Base-by-base conservation (phyloP, 345 rosid genomes). In the Hibiscus tridactylites region DNA sequence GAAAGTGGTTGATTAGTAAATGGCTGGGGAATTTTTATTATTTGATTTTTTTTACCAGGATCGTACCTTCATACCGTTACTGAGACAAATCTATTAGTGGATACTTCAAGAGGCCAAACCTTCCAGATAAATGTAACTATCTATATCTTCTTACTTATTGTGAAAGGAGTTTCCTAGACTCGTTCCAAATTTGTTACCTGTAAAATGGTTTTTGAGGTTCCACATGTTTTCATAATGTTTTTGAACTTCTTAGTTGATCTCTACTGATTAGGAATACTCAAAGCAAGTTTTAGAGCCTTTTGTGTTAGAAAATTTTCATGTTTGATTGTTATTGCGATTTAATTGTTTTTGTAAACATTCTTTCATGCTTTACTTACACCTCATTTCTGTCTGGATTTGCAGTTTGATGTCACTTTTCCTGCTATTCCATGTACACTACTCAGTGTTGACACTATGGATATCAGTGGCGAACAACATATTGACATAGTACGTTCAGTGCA, bases 361-460 rank as follows among this genome's bases (percentile, higher is more conserved):
- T 33, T 31, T 73, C 21, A 21, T 33, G 31, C 58, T 63, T 52
- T 31, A 31, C 4, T 11, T 52, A 73, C 60, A 33, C 19, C 39
- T 35, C 39, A 47, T 13, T 64, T 53, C 21, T 70, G 19, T 67
- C 42, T 37, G 35, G 70, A 76, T 63, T 7, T 76, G 82, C 90
- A 87, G 91, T 85, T 89, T 78, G 94, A 89, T 79, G 71, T 87
- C 42, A 80, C 85, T 6, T 89, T 89, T 75, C 90, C 88, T 7
- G 86, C 86, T 16, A 80, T 89, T 71, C 84, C 88, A 0, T 89
- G 94, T 76, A 77, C 94, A 8, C 65, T 89, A 60, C 88, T 89
- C 70, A 89, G 88, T 75, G 71, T 89, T 53, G 94, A 89, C 75
- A 87, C 91, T 49, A 85, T 87, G 94, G 94, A 89, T 77, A 87